Percentiles rank a stretch among this genome's conserved stretches.
phyloP scores from a whole-genome alignment of 2,329 filamentous ascomycete genomes.

The Epichloe aotearoae region DNA sequence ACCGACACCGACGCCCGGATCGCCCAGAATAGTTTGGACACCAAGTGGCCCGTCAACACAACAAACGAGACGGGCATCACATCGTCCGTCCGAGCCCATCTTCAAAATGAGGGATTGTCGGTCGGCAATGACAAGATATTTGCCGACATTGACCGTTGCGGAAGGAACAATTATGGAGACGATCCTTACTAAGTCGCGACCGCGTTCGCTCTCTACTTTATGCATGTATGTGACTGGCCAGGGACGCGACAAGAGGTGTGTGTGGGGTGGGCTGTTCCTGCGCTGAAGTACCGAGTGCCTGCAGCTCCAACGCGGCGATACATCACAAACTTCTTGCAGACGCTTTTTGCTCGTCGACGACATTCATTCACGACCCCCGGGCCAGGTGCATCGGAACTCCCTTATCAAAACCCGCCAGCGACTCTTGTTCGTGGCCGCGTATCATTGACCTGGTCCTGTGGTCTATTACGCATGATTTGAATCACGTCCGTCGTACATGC shows the following conservation, averaged over 20 bases:
- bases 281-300: neutral
- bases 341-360: neutral
- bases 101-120: too few relatives aligned
- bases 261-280: neutral
- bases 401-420: neutral
- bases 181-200: neutral
- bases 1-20: too few relatives aligned
- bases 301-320: neutral
- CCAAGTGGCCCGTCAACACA: too few relatives aligned
- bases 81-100: too few relatives aligned
- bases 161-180: too few relatives aligned
- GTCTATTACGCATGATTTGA: neutral
- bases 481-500: neutral
- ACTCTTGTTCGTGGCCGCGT: neutral
- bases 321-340: neutral
- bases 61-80: too few relatives aligned
- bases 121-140: too few relatives aligned
- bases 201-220: neutral
- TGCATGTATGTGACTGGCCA: neutral
- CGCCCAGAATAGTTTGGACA: too few relatives aligned
- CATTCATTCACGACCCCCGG: neutral
- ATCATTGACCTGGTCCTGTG: neutral
- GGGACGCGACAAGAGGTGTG: neutral
- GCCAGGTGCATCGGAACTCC: neutral
- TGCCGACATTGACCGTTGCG: too few relatives aligned